A percentile compares a stretch with the other conserved stretches of the same genome.
phyloP scores from a whole-genome alignment of 306 rosid species.

The Amphicarpaea edgeworthii region DNA sequence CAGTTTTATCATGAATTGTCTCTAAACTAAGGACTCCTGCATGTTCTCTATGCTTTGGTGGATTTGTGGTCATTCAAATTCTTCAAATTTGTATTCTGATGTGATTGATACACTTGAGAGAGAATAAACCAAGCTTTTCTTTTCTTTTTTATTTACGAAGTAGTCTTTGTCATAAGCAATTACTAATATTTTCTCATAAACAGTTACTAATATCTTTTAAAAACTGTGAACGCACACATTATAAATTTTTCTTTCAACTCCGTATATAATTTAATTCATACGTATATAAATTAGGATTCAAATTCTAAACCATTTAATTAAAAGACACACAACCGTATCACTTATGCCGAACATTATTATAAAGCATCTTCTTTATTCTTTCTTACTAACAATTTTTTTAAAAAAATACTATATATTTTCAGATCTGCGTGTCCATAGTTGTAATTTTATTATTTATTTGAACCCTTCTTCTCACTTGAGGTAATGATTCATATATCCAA shows the following conservation, averaged over 20 bases:
- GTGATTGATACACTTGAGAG: constrained; percentile 36
- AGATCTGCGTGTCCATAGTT: constrained; percentile 29
- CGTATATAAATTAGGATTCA: no score
- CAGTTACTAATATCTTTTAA: no score
- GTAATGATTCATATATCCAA: neutral
- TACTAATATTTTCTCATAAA: no score
- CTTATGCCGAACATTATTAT: no score
- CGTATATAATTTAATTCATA: no score
- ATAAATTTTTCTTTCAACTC: no score
- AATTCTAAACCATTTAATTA: no score
- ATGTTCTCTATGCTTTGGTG: constrained; percentile 37
- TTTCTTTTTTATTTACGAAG: no score
- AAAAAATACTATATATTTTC: neutral
- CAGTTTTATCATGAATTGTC: constrained; percentile 22
- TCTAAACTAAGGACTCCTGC: constrained; percentile 2
- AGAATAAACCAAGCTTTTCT: no score
- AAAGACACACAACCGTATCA: no score
- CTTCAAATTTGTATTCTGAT: constrained; percentile 39
- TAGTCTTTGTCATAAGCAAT: no score
- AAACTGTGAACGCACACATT: no score
- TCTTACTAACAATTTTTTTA: neutral
- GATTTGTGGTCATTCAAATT: constrained; percentile 52
- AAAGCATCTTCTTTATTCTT: constrained; percentile 38
- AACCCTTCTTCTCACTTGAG: neutral
- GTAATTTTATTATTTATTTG: neutral